Base-by-base conservation (phyloP, 345 rosid species). In the Geranium rotundifolium region DNA sequence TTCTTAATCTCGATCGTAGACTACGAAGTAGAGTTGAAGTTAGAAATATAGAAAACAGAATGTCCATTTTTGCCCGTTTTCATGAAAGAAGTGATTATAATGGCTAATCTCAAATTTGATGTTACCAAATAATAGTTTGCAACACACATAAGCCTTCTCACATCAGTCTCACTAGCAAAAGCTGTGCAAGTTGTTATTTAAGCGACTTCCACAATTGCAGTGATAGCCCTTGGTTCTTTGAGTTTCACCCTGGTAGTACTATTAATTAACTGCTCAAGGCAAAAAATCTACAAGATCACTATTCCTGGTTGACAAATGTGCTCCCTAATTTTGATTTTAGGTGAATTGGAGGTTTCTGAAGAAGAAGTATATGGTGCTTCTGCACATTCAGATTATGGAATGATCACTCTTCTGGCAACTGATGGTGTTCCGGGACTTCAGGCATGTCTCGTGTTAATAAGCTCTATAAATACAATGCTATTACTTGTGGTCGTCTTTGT, bases 361-460 rank as follows among this genome's bases (percentile, higher is more conserved):
- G 84, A 75, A 68, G 86, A 82, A 78, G 65, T 74, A 63, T 82
- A 52, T 72, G 91, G 93, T 10, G 87, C 95, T 59, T 81, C 88
- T 73, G 85, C 93, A 57, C 96, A 84, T 80, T 87, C 93, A 64
- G 98, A 92, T 75, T 89, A 79, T 70, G 95, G 96, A 70, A 79
- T 84, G 87, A 50, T 87, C 30, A 84, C 98, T 73, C 89, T 87
- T 76, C 85, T 87, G 59, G 82, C 79, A 46, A 85, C 79, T 15
- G 89, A 92, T 74, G 96, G 89, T 49, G 85, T 87, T 70, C 85
- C 84, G 20, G 96, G 98, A 58, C 92, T 91, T 63, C 98, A 91
- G 82, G 95, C 73, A 78, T 66, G 73, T 65, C 55, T 12, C 29
- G 54, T 34, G 34, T 46, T 62, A 37, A 16, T 19, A 14, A 55